Conservation (phyloP, 2,329 filamentous ascomycete species). For the Shiraia sp. region DNA sequence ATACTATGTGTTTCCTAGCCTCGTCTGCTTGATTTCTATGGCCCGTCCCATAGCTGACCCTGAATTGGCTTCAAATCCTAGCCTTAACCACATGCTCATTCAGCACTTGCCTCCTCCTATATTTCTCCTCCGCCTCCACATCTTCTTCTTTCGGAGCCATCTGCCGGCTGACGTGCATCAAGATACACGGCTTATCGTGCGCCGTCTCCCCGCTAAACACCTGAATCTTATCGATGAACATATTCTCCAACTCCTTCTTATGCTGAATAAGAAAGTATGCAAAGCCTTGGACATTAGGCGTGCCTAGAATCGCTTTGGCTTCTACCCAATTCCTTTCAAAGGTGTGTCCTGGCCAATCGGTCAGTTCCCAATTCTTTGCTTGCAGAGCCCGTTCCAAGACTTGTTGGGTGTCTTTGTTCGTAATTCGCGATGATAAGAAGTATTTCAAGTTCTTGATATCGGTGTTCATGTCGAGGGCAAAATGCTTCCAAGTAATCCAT, state of each 20-base stretch:
- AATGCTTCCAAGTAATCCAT: slow-evolving; percentile 15
- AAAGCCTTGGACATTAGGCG: slow-evolving; percentile 21
- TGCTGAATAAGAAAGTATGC: slow-evolving; percentile 25
- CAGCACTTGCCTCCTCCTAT: neutral
- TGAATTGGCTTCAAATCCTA: slow-evolving; percentile 5
- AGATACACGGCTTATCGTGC: slow-evolving; percentile 13
- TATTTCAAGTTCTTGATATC: slow-evolving; percentile 13
- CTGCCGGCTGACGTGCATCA: slow-evolving; percentile 16
- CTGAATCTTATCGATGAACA: slow-evolving; percentile 19
- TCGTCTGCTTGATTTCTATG: too few species aligned
- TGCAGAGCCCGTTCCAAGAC: slow-evolving; percentile 13
- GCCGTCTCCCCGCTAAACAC: slow-evolving; percentile 14
- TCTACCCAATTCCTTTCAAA: slow-evolving; percentile 15
- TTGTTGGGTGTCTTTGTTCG: slow-evolving; percentile 15
- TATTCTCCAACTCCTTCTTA: slow-evolving; percentile 19
- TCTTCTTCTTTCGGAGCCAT: neutral
- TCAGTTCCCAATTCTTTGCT: slow-evolving; percentile 7
- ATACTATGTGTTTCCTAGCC: too few species aligned
- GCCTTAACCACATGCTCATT: slow-evolving; percentile 9
- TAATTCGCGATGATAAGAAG: slow-evolving; percentile 19
- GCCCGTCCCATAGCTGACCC: neutral
- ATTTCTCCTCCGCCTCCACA: neutral
- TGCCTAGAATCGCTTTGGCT: slow-evolving; percentile 20
- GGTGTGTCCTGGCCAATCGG: slow-evolving; percentile 17
- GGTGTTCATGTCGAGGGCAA: slow-evolving; percentile 1